Percentiles rank a stretch among this genome's conserved stretches.
Conservation (phyloP, 1,284 basidiomycete species). For the Hemileia vastatrix region DNA sequence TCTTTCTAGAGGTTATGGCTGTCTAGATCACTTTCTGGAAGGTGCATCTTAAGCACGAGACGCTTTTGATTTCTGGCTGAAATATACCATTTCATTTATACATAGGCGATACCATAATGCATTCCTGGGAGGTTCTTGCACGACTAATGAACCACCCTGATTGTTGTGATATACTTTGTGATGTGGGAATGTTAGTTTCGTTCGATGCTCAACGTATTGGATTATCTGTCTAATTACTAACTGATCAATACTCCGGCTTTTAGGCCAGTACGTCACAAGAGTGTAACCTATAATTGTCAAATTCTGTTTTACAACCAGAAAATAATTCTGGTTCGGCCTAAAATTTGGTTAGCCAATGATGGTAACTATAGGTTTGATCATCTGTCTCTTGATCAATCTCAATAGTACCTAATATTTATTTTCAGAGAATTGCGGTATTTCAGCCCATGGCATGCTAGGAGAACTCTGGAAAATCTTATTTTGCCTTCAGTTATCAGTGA, state of each 20-base stretch:
- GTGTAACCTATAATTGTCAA: conserved; percentile 18
- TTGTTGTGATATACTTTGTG: conserved; percentile 70
- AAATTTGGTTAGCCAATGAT: conserved; percentile 23
- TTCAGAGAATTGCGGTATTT: conserved; percentile 21
- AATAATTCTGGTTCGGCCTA: conserved; percentile 17
- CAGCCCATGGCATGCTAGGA: conserved; percentile 12
- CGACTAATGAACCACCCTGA: conserved; percentile 72
- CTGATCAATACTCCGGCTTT: too few species aligned
- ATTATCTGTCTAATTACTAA: neutral
- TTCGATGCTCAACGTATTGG: neutral
- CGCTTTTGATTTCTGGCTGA: too few species aligned
- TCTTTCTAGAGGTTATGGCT: conserved; percentile 69
- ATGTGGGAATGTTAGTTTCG: conserved; percentile 74
- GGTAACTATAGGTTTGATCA: conserved; percentile 19
- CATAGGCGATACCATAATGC: conserved; percentile 69
- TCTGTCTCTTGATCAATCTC: neutral
- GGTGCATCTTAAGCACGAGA: conserved; percentile 36
- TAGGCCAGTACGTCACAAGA: conserved; percentile 19
- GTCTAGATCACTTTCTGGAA: conserved; percentile 84
- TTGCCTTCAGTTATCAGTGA: conserved; percentile 7
- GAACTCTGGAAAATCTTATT: conserved; percentile 14
- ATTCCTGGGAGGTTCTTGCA: conserved; percentile 89
- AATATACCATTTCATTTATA: neutral
- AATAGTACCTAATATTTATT: neutral
- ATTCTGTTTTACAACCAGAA: conserved; percentile 20